Evolutionary conservation across 2,329 filamentous ascomycete species (phyloP).

Genomic region (Fusarium sp.): DNA sequence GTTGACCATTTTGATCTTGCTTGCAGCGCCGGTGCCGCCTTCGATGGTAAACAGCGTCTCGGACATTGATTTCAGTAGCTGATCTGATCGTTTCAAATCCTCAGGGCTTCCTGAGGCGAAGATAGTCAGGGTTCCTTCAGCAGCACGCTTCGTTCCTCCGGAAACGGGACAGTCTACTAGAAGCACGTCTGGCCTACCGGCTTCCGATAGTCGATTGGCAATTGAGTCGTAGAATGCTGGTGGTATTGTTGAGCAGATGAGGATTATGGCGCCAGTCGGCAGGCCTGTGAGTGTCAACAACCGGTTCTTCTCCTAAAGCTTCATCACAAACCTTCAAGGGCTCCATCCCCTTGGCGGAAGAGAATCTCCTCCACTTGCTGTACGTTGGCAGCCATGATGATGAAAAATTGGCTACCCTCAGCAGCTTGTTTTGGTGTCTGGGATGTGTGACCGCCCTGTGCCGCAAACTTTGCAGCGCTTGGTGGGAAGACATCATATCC

Average conservation of each 20-base stretch:
- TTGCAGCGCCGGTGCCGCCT: not conserved
- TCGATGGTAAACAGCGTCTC: not conserved
- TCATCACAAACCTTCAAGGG: not conserved
- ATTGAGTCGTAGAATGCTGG: not conserved
- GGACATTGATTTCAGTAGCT: not conserved
- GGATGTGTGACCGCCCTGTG: not conserved
- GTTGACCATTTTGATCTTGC: not conserved
- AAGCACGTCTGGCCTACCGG: not conserved
- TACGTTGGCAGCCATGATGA: not conserved
- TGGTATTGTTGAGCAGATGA: not conserved
- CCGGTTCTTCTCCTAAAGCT: not conserved
- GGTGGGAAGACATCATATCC: not conserved
- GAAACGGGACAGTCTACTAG: not conserved
- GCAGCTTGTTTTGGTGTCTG: not conserved
- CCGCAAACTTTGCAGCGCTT: not conserved
- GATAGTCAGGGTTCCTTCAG: not conserved
- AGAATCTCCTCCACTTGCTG: not conserved
- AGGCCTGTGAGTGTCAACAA: not conserved
- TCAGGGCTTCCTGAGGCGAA: not conserved
- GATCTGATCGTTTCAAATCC: not conserved
- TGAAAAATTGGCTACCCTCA: not conserved
- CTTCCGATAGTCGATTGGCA: not conserved
- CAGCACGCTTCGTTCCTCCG: not conserved
- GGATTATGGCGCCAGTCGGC: not conserved
- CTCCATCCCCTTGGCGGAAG: not conserved